phyloP scores from a whole-genome alignment of 2,329 filamentous ascomycete species.

The Aspergillus felis region DNA sequence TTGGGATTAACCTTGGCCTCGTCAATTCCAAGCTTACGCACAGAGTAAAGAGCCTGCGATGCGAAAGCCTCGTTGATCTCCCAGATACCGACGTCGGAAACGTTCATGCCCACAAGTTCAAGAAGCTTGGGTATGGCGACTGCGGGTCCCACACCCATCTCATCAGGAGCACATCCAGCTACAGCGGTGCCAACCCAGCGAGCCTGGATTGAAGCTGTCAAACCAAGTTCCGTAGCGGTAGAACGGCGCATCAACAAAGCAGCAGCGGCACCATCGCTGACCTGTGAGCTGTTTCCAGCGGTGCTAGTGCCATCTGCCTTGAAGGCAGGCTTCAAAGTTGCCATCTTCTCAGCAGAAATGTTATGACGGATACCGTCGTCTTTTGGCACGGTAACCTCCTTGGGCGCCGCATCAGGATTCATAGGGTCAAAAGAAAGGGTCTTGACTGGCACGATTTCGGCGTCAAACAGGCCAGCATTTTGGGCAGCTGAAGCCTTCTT shows the following conservation, averaged over 20 bases:
- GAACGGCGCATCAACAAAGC: conserved; percentile 79
- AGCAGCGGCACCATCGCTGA: conserved; percentile 83
- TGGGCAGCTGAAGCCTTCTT: conserved; percentile 68
- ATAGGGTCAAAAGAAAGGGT: conserved; percentile 65
- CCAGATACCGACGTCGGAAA: conserved; percentile 74
- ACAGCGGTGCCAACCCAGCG: conserved; percentile 76
- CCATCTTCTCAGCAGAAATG: conserved; percentile 66
- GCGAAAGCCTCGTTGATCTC: conserved; percentile 86
- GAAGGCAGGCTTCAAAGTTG: conserved; percentile 82
- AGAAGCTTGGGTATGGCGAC: conserved; percentile 81
- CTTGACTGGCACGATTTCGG: conserved; percentile 75
- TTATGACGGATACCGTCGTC: conserved; percentile 79
- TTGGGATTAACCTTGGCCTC: conserved; percentile 79
- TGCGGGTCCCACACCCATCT: conserved; percentile 91
- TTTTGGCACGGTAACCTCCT: conserved; percentile 64
- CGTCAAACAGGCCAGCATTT: conserved; percentile 64
- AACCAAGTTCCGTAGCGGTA: conserved; percentile 69
- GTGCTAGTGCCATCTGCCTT: conserved; percentile 70
- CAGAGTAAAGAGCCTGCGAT: conserved; percentile 63
- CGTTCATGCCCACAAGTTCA: conserved; percentile 61
- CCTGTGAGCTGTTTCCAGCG: conserved; percentile 80
- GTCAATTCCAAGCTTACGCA: conserved; percentile 59
- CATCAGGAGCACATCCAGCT: conserved; percentile 76
- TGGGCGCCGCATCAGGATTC: conserved; percentile 52
- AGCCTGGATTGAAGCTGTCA: conserved; percentile 67